Conservation (phyloP, 176 grass and related monocot species). For the Avena eriantha region DNA sequence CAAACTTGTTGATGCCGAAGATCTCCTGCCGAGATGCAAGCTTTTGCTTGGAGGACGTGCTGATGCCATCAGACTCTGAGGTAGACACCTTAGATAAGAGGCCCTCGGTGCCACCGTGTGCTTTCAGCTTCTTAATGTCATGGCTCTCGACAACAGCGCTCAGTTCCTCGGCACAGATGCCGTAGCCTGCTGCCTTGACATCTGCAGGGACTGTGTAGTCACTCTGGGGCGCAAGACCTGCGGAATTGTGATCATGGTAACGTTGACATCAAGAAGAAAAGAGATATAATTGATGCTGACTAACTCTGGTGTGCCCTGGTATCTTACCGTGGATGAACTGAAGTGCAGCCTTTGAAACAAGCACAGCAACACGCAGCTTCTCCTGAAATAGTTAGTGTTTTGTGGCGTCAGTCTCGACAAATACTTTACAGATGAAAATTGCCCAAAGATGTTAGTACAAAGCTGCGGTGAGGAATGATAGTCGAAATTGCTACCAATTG, state of each 20-base stretch:
- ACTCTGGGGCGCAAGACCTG: constrained; percentile 63
- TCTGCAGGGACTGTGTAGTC: constrained; percentile 75
- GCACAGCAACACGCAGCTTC: constrained; percentile 89
- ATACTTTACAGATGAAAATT: constrained; percentile 20
- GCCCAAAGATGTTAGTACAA: neutral
- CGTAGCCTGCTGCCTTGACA: constrained; percentile 71
- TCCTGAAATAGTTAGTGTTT: constrained; percentile 55
- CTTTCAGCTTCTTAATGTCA: constrained; percentile 78
- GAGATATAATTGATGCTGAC: neutral
- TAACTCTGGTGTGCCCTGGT: neutral
- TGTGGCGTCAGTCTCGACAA: constrained; percentile 24
- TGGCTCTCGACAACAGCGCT: constrained; percentile 83
- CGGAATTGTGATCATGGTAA: constrained; percentile 1
- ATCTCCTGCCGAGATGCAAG: constrained; percentile 47
- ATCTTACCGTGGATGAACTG: constrained; percentile 81
- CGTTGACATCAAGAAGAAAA: constrained; percentile 15
- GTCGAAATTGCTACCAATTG: neutral
- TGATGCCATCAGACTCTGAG: constrained; percentile 68
- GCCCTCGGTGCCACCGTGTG: constrained; percentile 60
- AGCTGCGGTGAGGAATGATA: neutral
- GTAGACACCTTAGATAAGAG: constrained; percentile 69
- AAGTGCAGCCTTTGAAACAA: constrained; percentile 96
- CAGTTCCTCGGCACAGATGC: constrained; percentile 86
- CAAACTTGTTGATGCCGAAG: constrained; percentile 82
- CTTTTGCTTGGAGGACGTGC: constrained; percentile 37